Evolutionary conservation across 169 alveolate species (phyloP).

Genomic region (Eimeria brunetti): DNA sequence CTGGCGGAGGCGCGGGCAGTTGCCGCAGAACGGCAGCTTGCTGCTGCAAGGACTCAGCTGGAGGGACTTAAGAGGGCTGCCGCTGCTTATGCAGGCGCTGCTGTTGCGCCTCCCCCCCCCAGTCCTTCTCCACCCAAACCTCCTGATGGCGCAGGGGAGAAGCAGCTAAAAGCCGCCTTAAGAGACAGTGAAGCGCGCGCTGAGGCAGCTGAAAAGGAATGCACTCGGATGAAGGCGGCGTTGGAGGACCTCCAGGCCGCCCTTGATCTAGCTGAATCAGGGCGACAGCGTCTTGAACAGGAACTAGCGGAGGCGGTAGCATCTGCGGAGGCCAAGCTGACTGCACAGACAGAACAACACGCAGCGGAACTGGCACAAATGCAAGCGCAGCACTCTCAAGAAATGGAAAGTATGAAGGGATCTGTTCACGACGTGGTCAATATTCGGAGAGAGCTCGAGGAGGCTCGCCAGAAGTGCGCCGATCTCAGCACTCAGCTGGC

Average conservation of each 20-base stretch:
- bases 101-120: neutral
- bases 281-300: conserved; percentile 1
- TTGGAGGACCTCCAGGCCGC: conserved; percentile 4
- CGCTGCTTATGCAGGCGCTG: neutral
- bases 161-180: conserved; percentile 20
- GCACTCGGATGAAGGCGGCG: neutral
- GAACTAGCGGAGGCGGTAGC: conserved; percentile 17
- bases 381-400: conserved; percentile 26
- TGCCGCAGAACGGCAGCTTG: conserved; percentile 18
- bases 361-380: conserved; percentile 12
- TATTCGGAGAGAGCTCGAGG: conserved; percentile 18
- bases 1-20: conserved; percentile 62
- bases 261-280: conserved; percentile 1
- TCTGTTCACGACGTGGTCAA: conserved; percentile 24
- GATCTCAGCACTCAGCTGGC: conserved; percentile 34
- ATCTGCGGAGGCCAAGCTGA: conserved; percentile 22
- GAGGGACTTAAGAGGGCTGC: conserved; percentile 10
- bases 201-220: conserved; percentile 39
- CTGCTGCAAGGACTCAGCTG: conserved; percentile 13
- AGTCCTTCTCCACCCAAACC: neutral
- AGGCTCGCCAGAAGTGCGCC: conserved; percentile 44
- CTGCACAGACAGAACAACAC: conserved; percentile 11
- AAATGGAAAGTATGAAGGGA: neutral
- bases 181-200: conserved; percentile 22
- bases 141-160: neutral